Evolutionary conservation across 2,329 filamentous ascomycete species (phyloP).

Genomic region (Sarocladiaceae sp.): DNA sequence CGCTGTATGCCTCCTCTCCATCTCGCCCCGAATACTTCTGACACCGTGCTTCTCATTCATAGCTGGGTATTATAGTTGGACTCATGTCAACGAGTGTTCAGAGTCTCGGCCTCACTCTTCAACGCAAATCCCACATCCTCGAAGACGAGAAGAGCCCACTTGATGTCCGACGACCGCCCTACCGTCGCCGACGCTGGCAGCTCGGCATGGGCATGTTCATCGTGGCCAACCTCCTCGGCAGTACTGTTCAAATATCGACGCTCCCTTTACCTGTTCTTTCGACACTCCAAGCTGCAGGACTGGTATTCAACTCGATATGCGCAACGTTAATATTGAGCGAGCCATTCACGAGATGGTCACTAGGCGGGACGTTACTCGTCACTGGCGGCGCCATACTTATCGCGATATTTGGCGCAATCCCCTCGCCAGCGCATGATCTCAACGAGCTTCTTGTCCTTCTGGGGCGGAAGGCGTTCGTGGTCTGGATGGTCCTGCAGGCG

Average conservation of each 20-base stretch:
- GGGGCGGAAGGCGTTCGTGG: constrained; percentile 65
- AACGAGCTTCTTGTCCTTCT: constrained; percentile 74
- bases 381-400: constrained; percentile 86
- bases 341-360: constrained; percentile 90
- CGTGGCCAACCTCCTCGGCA: constrained; percentile 86
- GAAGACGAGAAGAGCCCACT: constrained; percentile 87
- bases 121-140: constrained; percentile 95
- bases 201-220: constrained; percentile 97
- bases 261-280: constrained; percentile 90
- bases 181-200: constrained; percentile 90
- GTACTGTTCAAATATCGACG: constrained; percentile 95
- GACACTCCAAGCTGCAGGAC: constrained; percentile 87
- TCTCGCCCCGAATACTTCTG: constrained; percentile 4
- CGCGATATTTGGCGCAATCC: constrained; percentile 87
- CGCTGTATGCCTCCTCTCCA: constrained; percentile 48
- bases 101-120: constrained; percentile 87
- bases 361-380: constrained; percentile 82
- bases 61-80: constrained; percentile 91
- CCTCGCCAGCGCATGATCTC: constrained; percentile 84
- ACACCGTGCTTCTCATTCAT: constrained; percentile 12
- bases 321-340: constrained; percentile 88
- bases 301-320: constrained; percentile 98
- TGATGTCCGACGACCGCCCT: constrained; percentile 76
- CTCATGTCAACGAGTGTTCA: constrained; percentile 91
- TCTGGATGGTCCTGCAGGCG: constrained; percentile 82